phyloP scores from a whole-genome alignment of 192 early-diverging fungal genomes.

The Paraglomus brasilianum region DNA sequence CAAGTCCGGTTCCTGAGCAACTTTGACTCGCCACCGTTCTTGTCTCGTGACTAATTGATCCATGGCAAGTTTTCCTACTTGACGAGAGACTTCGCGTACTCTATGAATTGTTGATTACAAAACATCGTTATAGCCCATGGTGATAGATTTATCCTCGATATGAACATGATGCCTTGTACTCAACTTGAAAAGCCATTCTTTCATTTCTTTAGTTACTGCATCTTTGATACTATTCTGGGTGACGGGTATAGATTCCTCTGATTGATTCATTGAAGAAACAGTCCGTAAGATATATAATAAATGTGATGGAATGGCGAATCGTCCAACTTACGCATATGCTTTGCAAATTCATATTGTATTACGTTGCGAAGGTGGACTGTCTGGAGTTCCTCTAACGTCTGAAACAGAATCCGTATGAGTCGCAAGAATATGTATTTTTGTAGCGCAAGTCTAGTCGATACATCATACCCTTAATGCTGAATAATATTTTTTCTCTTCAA shows the following conservation, averaged over 20 bases:
- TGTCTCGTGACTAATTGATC: slow-evolving; percentile 73
- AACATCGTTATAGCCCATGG: background rate
- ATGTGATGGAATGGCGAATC: background rate
- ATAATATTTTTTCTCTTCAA: slow-evolving; percentile 85
- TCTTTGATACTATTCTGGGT: slow-evolving; percentile 85
- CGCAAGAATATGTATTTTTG: background rate
- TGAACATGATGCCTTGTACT: background rate
- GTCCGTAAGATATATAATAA: background rate
- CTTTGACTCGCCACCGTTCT: slow-evolving; percentile 52
- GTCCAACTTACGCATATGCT: slow-evolving; percentile 65
- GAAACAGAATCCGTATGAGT: background rate
- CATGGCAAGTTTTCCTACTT: slow-evolving; percentile 84
- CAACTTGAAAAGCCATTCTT: slow-evolving; percentile 88
- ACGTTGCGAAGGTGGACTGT: slow-evolving; percentile 71
- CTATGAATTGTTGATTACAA: slow-evolving; percentile 36
- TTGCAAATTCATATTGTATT: slow-evolving; percentile 79
- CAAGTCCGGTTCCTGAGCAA: slow-evolving; percentile 44
- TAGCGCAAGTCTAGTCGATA: background rate
- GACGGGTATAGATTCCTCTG: slow-evolving; percentile 85
- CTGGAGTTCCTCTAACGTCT: slow-evolving; percentile 87
- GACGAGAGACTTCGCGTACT: slow-evolving; percentile 77
- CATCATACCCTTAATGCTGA: slow-evolving; percentile 75
- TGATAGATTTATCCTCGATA: background rate
- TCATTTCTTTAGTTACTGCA: slow-evolving; percentile 82
- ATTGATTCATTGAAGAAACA: slow-evolving; percentile 15